These are phyloP conservation scores for Ananas comosus DNA, from an alignment of 176 grass and related monocot species.

Conservation along the genomic window DNA sequence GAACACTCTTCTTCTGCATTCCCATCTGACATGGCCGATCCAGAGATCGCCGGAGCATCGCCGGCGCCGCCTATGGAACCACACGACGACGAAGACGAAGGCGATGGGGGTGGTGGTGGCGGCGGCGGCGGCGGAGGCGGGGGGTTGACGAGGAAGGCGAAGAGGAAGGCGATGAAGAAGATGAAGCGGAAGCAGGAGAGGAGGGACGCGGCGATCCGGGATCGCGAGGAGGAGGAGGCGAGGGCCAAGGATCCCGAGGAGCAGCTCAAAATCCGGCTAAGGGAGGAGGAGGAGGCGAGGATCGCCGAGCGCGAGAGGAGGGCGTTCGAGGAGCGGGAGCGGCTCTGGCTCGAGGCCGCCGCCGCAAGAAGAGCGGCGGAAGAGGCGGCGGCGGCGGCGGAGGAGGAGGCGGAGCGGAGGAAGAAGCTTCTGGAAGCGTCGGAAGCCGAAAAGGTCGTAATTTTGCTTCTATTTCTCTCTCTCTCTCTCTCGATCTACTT, in stretches of 20 bases:
- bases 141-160: conserved; percentile 42
- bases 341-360: conserved; percentile 58
- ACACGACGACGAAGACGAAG: too few species aligned
- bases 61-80: not conserved
- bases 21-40: too few species aligned
- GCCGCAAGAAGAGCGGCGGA: conserved; percentile 19
- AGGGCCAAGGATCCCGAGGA: conserved; percentile 50
- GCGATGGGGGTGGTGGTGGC: too few species aligned
- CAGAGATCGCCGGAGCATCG: not conserved
- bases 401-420: conserved; percentile 31
- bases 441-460: conserved; percentile 23
- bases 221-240: conserved; percentile 40
- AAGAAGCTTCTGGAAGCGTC: conserved; percentile 26
- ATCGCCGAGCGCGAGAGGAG: conserved; percentile 44
- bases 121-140: not conserved
- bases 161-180: conserved; percentile 57
- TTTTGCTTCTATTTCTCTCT: not conserved
- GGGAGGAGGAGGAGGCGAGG: conserved; percentile 43
- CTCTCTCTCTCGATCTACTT: not conserved
- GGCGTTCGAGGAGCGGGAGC: conserved; percentile 71
- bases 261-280: conserved; percentile 32
- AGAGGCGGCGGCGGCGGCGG: conserved; percentile 14
- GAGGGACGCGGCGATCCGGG: conserved; percentile 39
- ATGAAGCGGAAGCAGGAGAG: conserved; percentile 53
- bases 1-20: too few species aligned